These are phyloP conservation scores for Nymphaea colorata DNA, from an alignment of 164 flowering plant genomes.

Conservation along the genomic window DNA sequence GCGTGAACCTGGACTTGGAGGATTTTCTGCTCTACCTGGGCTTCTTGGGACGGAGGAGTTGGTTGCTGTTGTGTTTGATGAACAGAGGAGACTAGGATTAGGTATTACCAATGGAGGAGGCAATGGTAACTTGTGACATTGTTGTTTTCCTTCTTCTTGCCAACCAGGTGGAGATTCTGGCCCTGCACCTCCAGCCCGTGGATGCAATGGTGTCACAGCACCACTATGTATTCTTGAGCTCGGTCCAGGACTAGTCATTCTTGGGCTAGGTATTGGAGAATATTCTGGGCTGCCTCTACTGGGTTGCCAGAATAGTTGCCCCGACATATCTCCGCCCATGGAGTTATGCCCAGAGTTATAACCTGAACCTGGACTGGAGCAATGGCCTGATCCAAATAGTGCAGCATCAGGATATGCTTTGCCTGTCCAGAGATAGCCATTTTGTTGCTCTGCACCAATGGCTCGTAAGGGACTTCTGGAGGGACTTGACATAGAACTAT, in stretches of 20 bases:
- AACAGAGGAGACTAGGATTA: constrained; percentile 50
- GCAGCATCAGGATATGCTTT: constrained; percentile 47
- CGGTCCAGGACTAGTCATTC: constrained; percentile 57
- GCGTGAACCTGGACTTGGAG: constrained; percentile 68
- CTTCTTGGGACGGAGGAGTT: constrained; percentile 75
- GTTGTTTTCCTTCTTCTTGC: constrained; percentile 76
- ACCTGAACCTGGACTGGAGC: constrained; percentile 89
- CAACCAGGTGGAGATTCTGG: constrained; percentile 44
- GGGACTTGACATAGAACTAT: constrained; percentile 96
- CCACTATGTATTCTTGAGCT: constrained; percentile 70
- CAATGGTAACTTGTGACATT: constrained; percentile 78
- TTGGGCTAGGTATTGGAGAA: constrained; percentile 49
- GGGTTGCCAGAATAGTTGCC: constrained; percentile 31
- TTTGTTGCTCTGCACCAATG: constrained; percentile 48
- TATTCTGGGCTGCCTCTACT: constrained; percentile 44
- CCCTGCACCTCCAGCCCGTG: constrained; percentile 54
- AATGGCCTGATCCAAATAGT: constrained; percentile 70
- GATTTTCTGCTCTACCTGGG: constrained; percentile 79
- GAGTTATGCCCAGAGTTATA: constrained; percentile 66
- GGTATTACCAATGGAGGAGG: constrained; percentile 49
- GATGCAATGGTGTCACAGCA: constrained; percentile 82
- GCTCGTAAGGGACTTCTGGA: constrained; percentile 82
- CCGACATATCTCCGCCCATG: constrained; percentile 33
- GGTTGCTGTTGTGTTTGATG: constrained; percentile 55
- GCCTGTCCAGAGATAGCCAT: constrained; percentile 43